Conservation (phyloP, 805 yeast genomes). For the Pichia kluyveri region DNA sequence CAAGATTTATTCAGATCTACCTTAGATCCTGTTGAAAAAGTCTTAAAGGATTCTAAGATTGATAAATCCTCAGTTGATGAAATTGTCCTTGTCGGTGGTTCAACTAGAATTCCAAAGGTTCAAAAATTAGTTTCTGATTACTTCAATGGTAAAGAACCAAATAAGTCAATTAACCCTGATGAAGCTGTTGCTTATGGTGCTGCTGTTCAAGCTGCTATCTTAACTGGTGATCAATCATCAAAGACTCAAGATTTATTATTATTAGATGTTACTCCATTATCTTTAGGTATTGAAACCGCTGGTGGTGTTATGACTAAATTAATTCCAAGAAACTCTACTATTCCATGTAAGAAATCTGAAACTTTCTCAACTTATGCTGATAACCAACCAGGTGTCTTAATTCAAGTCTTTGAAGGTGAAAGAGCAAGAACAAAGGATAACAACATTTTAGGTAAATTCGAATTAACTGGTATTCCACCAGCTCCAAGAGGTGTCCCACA, state of each 20-base stretch:
- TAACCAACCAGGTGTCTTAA: conserved; percentile 76
- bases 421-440: conserved; percentile 71
- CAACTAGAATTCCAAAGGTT: conserved; percentile 96
- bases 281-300: conserved; percentile 76
- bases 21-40: conserved; percentile 91
- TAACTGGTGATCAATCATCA: conserved; percentile 92
- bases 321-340: conserved; percentile 68
- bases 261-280: conserved; percentile 92
- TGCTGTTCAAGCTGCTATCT: conserved; percentile 95
- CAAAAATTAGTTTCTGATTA: conserved; percentile 93
- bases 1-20: conserved; percentile 91
- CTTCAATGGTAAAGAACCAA: conserved; percentile 97
- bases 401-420: conserved; percentile 76
- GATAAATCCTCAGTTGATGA: conserved; percentile 88
- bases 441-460: conserved; percentile 67
- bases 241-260: conserved; percentile 92
- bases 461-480: conserved; percentile 61
- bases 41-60: conserved; percentile 79
- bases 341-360: conserved; percentile 69
- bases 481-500: conserved; percentile 78
- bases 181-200: conserved; percentile 99
- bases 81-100: conserved; percentile 95
- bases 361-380: conserved; percentile 76
- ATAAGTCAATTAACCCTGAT: conserved; percentile 94
- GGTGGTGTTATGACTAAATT: conserved; percentile 78